Evolutionary conservation across 768 basidiomycete genomes (phyloP).

Genomic region (Boletus subparvulus): DNA sequence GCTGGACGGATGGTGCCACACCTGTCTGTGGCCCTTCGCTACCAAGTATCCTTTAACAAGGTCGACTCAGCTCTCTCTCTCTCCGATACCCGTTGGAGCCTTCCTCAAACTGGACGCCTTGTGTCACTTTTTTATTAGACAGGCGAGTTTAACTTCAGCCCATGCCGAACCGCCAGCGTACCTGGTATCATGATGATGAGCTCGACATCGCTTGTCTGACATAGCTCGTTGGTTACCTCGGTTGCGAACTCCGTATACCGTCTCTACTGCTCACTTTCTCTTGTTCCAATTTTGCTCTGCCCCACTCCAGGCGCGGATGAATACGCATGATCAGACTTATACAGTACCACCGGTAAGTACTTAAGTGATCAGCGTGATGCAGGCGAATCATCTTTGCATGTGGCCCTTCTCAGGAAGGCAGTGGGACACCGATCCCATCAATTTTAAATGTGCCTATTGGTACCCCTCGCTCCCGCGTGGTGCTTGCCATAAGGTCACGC

Average conservation of each 20-base stretch:
- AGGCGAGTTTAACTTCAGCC: background rate
- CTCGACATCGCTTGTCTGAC: slow-evolving; percentile 17
- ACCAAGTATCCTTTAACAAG: slow-evolving; percentile 10
- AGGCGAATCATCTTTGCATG: background rate
- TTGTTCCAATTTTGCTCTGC: background rate
- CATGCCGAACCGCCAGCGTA: background rate
- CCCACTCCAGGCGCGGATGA: background rate
- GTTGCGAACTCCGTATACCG: background rate
- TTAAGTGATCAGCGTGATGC: background rate
- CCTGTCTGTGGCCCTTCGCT: too few species aligned
- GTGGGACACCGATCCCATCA: background rate
- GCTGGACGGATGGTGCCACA: background rate
- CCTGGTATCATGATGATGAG: background rate
- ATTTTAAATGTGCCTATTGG: background rate
- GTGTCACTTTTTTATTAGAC: background rate
- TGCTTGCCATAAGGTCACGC: background rate
- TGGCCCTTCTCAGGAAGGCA: background rate
- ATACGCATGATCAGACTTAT: too few species aligned
- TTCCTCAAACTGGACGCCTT: background rate
- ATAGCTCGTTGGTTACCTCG: background rate
- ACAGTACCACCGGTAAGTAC: background rate
- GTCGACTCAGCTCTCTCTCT: background rate
- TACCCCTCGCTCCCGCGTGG: background rate
- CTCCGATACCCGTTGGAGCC: background rate
- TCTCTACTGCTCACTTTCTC: background rate